phyloP scores from a whole-genome alignment of 2,329 filamentous ascomycete genomes.

The Colletotrichum chlorophyti region DNA sequence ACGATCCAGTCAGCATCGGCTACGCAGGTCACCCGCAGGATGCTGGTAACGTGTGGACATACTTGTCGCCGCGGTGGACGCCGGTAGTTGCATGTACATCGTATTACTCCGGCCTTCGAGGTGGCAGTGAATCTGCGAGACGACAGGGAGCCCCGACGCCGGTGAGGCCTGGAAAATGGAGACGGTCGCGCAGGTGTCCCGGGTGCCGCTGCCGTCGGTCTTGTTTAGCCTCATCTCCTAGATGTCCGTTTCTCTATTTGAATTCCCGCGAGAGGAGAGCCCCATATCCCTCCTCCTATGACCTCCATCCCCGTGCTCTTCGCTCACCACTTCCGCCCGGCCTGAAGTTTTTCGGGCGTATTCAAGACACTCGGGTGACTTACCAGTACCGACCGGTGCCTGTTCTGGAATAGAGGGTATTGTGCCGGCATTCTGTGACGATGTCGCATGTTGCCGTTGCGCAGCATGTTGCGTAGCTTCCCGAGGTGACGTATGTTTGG shows the following conservation, averaged over 20 bases:
- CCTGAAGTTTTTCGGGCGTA: too few species aligned
- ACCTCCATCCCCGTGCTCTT: too few species aligned
- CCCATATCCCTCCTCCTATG: too few species aligned
- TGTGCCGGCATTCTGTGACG: background rate
- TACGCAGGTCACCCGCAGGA: background rate
- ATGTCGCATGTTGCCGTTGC: background rate
- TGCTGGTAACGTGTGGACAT: background rate
- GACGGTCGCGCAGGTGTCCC: background rate
- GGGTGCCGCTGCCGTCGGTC: constrained; percentile 1
- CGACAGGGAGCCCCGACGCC: background rate
- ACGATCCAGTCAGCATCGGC: background rate
- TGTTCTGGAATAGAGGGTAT: background rate
- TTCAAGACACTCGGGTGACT: too few species aligned
- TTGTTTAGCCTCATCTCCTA: too few species aligned
- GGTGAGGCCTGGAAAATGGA: background rate
- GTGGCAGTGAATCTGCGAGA: background rate
- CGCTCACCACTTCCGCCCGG: too few species aligned
- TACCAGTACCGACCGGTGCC: background rate
- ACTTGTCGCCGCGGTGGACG: background rate
- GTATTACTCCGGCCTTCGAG: background rate
- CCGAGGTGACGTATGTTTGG: background rate
- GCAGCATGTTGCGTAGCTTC: background rate
- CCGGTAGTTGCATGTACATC: background rate
- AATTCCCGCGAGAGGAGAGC: too few species aligned
- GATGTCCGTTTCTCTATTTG: too few species aligned